Percentiles rank a stretch among this genome's conserved stretches.
Conservation (phyloP, 768 basidiomycete species). For the Mrakia hoshinonis region DNA sequence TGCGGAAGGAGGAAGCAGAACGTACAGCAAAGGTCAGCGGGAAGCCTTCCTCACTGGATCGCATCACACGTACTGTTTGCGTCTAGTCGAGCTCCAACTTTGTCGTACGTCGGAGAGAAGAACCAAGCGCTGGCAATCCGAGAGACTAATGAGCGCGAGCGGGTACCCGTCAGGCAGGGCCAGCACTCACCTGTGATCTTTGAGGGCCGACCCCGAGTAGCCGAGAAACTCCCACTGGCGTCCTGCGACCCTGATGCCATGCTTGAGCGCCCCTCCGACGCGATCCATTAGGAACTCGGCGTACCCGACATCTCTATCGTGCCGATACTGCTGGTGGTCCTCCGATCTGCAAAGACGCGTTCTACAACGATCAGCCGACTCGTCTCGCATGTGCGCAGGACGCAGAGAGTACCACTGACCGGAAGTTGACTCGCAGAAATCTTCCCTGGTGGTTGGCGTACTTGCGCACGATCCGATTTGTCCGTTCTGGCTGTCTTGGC, state of each 20-base stretch:
- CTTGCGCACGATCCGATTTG: not conserved
- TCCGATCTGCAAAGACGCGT: not conserved
- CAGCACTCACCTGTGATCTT: not conserved
- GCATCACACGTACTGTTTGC: too few relatives aligned
- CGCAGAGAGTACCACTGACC: not conserved
- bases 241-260: not conserved
- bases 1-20: too few relatives aligned
- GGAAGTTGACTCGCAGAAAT: not conserved
- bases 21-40: too few relatives aligned
- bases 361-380: not conserved
- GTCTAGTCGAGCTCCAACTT: constrained; percentile 37
- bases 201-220: not conserved
- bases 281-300: not conserved
- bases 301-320: not conserved
- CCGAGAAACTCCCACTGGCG: not conserved
- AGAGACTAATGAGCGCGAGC: too few relatives aligned
- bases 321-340: not conserved
- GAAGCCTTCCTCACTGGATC: too few relatives aligned
- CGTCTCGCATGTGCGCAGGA: not conserved
- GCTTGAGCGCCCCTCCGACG: not conserved
- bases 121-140: not conserved
- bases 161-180: too few relatives aligned
- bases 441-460: not conserved
- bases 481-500: not conserved
- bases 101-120: not conserved